These are phyloP conservation scores for Xanthoconium separans DNA, from an alignment of 1,284 basidiomycete genomes.

Conservation along the genomic window DNA sequence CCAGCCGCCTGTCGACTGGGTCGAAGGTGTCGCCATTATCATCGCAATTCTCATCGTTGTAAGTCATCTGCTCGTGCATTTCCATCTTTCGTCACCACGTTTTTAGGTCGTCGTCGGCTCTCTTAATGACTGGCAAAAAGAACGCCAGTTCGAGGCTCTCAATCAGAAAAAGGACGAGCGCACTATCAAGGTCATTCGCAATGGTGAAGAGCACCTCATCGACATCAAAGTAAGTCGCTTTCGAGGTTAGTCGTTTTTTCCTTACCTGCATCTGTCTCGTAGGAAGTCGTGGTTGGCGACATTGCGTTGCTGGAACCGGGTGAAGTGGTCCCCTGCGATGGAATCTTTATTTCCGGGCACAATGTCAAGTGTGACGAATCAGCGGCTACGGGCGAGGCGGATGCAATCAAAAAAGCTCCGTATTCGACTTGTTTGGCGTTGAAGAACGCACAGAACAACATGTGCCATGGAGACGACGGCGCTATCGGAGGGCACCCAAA, in stretches of 20 bases:
- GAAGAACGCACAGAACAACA: slow-evolving; percentile 29
- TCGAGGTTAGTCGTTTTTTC: not conserved
- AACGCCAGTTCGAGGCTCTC: slow-evolving; percentile 89
- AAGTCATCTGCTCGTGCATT: slow-evolving; percentile 28
- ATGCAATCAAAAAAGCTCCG: slow-evolving; percentile 87
- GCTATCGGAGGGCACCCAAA: slow-evolving; percentile 19
- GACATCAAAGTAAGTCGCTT: slow-evolving; percentile 67
- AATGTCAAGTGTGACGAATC: slow-evolving; percentile 97
- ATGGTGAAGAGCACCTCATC: slow-evolving; percentile 76
- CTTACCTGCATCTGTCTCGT: slow-evolving; percentile 11
- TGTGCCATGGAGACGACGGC: slow-evolving; percentile 23
- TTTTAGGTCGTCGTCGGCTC: slow-evolving; percentile 79
- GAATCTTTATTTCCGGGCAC: slow-evolving; percentile 90
- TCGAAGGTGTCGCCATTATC: slow-evolving; percentile 97
- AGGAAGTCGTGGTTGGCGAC: slow-evolving; percentile 94
- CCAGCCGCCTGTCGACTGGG: slow-evolving; percentile 86
- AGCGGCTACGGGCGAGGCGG: slow-evolving; percentile 93
- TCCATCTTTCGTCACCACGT: slow-evolving; percentile 1
- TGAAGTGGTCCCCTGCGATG: slow-evolving; percentile 95
- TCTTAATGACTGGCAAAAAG: slow-evolving; percentile 96
- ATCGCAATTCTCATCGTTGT: slow-evolving; percentile 86
- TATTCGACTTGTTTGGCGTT: slow-evolving; percentile 74
- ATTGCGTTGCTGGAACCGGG: slow-evolving; percentile 91
- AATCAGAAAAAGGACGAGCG: slow-evolving; percentile 98
- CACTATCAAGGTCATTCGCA: slow-evolving; percentile 87